Evolutionary conservation across 1,284 basidiomycete genomes (phyloP).

Genomic region (Albatrellus sp.): DNA sequence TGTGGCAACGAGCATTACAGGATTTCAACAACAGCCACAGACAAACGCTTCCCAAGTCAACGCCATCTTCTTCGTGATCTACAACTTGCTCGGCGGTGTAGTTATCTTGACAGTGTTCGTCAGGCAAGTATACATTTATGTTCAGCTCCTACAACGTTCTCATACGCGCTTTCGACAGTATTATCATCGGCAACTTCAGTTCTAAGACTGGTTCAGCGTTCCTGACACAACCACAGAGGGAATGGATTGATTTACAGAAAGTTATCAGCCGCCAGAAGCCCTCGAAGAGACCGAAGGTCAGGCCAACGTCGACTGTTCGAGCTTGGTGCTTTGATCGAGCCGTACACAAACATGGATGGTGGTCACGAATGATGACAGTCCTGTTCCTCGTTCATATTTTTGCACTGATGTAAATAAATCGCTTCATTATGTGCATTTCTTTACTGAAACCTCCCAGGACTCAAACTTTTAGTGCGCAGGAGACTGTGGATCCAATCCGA

Average conservation of each 20-base stretch:
- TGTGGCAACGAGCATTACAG: slow-evolving; percentile 73
- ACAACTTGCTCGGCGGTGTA: slow-evolving; percentile 86
- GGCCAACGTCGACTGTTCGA: slow-evolving; percentile 45
- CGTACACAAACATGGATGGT: slow-evolving; percentile 88
- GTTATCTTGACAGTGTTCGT: slow-evolving; percentile 85
- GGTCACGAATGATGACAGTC: slow-evolving; percentile 76
- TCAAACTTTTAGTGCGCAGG: slow-evolving; percentile 14
- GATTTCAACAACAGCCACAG: slow-evolving; percentile 55
- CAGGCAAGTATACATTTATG: slow-evolving; percentile 36
- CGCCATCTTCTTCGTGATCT: slow-evolving; percentile 87
- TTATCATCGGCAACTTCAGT: slow-evolving; percentile 93
- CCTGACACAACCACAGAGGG: slow-evolving; percentile 80
- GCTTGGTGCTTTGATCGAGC: slow-evolving; percentile 92
- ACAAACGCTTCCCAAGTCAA: slow-evolving; percentile 69
- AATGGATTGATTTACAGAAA: slow-evolving; percentile 92
- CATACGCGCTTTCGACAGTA: slow-evolving; percentile 30
- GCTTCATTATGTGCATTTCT: background rate
- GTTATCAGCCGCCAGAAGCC: slow-evolving; percentile 83
- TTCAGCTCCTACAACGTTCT: background rate
- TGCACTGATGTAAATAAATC: slow-evolving; percentile 54
- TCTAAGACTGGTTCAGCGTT: slow-evolving; percentile 76
- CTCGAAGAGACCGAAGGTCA: slow-evolving; percentile 62
- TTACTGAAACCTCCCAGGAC: slow-evolving; percentile 7
- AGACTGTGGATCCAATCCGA: slow-evolving; percentile 47
- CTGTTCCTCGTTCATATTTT: slow-evolving; percentile 81